Conservation (phyloP, 2,329 filamentous ascomycete genomes). For the Periconia sp. region DNA sequence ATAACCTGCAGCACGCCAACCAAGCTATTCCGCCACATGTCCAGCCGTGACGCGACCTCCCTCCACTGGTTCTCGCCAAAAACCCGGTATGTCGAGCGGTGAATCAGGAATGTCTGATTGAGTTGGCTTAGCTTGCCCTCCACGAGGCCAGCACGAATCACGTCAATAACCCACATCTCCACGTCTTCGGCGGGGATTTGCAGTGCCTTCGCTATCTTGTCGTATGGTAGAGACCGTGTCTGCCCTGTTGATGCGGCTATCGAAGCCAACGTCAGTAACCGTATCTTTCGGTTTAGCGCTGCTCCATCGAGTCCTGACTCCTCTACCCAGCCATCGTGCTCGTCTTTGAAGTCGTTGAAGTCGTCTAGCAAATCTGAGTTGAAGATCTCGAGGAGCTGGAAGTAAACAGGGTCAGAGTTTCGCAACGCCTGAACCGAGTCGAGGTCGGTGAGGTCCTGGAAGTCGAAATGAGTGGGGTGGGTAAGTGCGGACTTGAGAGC, state of each 20-base stretch:
- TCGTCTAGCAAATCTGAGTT: slow-evolving; percentile 92
- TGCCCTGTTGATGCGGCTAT: slow-evolving; percentile 79
- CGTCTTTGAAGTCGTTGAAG: slow-evolving; percentile 93
- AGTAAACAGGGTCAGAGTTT: slow-evolving; percentile 82
- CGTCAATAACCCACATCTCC: slow-evolving; percentile 98
- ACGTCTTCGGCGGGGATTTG: slow-evolving; percentile 84
- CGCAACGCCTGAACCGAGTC: slow-evolving; percentile 85
- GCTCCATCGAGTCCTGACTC: slow-evolving; percentile 74
- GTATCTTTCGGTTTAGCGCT: slow-evolving; percentile 91
- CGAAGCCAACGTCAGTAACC: slow-evolving; percentile 89
- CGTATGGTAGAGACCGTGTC: slow-evolving; percentile 87
- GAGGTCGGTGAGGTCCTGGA: slow-evolving; percentile 72
- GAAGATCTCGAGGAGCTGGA: slow-evolving; percentile 94
- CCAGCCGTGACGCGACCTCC: slow-evolving; percentile 87
- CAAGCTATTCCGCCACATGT: slow-evolving; percentile 88
- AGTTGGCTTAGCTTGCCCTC: slow-evolving; percentile 96
- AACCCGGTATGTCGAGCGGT: slow-evolving; percentile 94
- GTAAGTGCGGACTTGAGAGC: slow-evolving; percentile 72
- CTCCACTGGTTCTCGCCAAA: slow-evolving; percentile 99
- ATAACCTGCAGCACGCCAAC: slow-evolving; percentile 79
- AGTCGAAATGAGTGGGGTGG: slow-evolving; percentile 72
- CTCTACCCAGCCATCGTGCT: slow-evolving; percentile 85
- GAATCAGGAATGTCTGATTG: slow-evolving; percentile 90
- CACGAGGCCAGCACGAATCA: slow-evolving; percentile 92
- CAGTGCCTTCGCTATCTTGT: slow-evolving; percentile 80